A percentile compares a stretch with the other conserved stretches of the same genome.
These are phyloP conservation scores for Petunia axillaris DNA, from an alignment of 257 asterid species.

Conservation along the genomic window DNA sequence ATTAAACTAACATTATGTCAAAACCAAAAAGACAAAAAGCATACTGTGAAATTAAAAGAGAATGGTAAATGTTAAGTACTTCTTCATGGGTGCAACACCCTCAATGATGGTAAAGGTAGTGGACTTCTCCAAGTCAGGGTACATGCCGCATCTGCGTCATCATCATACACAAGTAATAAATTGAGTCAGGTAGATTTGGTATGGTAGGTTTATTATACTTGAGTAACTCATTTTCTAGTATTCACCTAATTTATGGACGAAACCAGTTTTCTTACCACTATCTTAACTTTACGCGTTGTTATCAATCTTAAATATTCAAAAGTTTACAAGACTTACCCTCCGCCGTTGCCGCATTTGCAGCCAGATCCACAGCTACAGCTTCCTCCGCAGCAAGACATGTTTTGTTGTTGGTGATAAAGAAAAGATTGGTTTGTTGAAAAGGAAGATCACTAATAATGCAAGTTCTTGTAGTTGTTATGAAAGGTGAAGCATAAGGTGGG, in stretches of 20 bases:
- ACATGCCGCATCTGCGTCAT: conserved; percentile 26
- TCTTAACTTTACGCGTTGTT: no score
- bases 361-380: conserved; percentile 68
- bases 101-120: conserved; percentile 22
- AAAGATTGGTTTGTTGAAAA: no score
- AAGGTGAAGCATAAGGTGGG: no score
- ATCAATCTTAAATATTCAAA: no score
- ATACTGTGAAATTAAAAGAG: background rate
- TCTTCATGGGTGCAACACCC: conserved; percentile 35
- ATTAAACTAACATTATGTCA: background rate
- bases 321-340: conserved; percentile 45
- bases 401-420: background rate
- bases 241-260: no score
- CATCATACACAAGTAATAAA: background rate
- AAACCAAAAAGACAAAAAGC: background rate
- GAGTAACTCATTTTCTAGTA: background rate
- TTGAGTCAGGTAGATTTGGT: background rate
- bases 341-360: conserved; percentile 74
- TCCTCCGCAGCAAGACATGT: conserved; percentile 75
- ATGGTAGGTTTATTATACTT: background rate
- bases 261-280: no score
- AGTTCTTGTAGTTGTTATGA: no score
- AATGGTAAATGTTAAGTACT: background rate
- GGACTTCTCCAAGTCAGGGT: conserved; percentile 35
- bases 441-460: no score